phyloP scores from a whole-genome alignment of 1,139 yeast species.

The Saccharomyces hybrid region DNA sequence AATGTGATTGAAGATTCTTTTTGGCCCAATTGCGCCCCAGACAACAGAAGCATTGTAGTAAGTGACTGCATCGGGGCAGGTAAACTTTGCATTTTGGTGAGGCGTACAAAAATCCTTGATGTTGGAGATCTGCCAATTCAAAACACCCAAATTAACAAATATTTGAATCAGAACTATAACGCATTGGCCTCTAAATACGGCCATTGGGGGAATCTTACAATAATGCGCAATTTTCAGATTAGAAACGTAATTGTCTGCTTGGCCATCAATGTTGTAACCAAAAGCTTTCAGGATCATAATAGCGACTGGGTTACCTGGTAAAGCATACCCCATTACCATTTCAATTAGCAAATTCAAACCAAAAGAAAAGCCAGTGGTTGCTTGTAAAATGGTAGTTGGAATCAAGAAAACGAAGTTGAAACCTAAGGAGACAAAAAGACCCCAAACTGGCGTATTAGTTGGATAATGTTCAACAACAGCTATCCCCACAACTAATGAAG shows the following conservation, averaged over 20 bases:
- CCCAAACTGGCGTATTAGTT: constrained; percentile 41
- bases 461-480: constrained; percentile 40
- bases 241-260: constrained; percentile 50
- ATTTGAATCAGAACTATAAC: constrained; percentile 39
- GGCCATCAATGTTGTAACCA: constrained; percentile 54
- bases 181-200: constrained; percentile 53
- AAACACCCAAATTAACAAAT: constrained; percentile 46
- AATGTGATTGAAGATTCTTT: constrained; percentile 43
- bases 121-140: constrained; percentile 45
- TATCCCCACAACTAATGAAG: constrained; percentile 45
- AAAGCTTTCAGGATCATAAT: constrained; percentile 51
- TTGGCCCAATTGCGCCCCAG: constrained; percentile 66
- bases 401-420: constrained; percentile 48
- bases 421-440: constrained; percentile 49
- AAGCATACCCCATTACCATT: constrained; percentile 52
- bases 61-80: constrained; percentile 41
- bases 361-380: constrained; percentile 46
- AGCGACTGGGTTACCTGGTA: constrained; percentile 59
- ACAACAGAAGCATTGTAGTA: constrained; percentile 48
- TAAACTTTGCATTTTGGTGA: constrained; percentile 37
- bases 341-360: constrained; percentile 56
- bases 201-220: constrained; percentile 51
- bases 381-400: constrained; percentile 43
- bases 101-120: constrained; percentile 43
- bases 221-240: constrained; percentile 58